Base-by-base conservation (phyloP, 2,329 filamentous ascomycete genomes). In the Tolypocladium tundrense region DNA sequence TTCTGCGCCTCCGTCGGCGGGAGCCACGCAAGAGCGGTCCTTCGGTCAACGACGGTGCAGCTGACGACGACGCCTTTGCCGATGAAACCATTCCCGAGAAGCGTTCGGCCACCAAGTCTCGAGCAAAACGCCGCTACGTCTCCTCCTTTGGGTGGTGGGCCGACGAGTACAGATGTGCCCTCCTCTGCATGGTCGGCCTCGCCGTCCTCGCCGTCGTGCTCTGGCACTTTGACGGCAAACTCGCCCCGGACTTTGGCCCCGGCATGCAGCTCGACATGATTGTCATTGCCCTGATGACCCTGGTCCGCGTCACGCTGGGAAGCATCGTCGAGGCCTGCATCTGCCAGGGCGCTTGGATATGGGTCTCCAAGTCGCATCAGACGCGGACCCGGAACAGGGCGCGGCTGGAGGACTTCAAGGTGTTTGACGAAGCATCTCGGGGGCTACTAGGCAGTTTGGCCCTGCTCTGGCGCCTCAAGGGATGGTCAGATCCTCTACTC, bases 291-390 rank as follows among this genome's bases (percentile, higher is more conserved):
- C 62, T 74, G 43, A 72, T 74, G 64, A 72, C 69, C 7, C 60
- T 69, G n/a, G 67, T 70, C 8, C 68, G 72, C 16, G 64, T 74
- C 3, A 68, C 70, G 19, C 67, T 75, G 54, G 69, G 67, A 41
- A 68, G 61, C 7, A 68, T 74, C 13, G 66, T 74, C 43, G 71
- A 74, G 58, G 66, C 67, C 0, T 70, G 68, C 51, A 59, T 75
- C 52, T 69, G 70, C 57, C 72, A 75, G 60, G 70, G 66, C 14
- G 72, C 72, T 9, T 75, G 72, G 73, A 70, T 74, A 8, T 75
- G 72, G 72, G 69, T 73, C 0, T 70, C 70, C 4, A 68, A 70
- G 33, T 66, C 67, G 21, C 68, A 70, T n/a, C 69, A 71, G 58
- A 52, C 57, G 16, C 61, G 68, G 14, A 68, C 68, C 2, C 66